Evolutionary conservation across 2,329 filamentous ascomycete species (phyloP).

Genomic region (Phyllosticta citrichinensis): DNA sequence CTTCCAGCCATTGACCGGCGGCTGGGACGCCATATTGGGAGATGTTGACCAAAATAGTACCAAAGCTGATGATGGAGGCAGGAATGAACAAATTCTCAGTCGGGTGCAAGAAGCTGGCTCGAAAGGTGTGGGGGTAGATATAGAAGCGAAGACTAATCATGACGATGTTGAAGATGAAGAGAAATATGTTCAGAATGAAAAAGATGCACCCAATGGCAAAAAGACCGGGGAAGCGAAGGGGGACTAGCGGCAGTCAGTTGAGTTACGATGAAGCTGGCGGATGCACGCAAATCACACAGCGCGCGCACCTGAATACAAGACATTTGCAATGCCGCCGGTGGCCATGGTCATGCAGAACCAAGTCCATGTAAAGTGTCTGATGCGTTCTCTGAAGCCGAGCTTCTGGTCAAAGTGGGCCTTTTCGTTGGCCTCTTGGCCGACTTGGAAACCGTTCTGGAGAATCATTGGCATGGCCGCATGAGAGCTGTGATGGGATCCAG

Average conservation of each 20-base stretch:
- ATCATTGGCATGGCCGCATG: neutral
- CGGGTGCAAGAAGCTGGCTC: conserved; percentile 62
- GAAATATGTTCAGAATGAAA: conserved; percentile 39
- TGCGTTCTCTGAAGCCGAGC: conserved; percentile 43
- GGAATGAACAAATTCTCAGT: conserved; percentile 71
- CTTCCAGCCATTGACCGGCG: conserved; percentile 46
- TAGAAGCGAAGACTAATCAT: conserved; percentile 61
- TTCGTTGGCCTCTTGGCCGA: neutral
- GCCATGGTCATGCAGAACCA: conserved; percentile 66
- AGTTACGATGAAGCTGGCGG: neutral
- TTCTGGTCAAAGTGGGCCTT: neutral
- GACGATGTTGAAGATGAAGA: conserved; percentile 62
- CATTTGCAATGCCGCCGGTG: conserved; percentile 51
- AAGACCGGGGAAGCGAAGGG: conserved; percentile 34
- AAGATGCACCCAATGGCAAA: conserved; percentile 39
- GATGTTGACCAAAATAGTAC: conserved; percentile 53
- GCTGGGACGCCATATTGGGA: conserved; percentile 56
- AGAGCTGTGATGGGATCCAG: neutral
- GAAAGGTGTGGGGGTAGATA: conserved; percentile 59
- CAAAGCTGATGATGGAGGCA: conserved; percentile 56
- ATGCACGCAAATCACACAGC: neutral
- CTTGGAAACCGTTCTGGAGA: neutral
- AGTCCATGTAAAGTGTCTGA: conserved; percentile 61
- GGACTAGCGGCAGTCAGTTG: conserved; percentile 19
- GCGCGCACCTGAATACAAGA: conserved; percentile 44